phyloP scores from a whole-genome alignment of 768 basidiomycete genomes.

The Termitomyces bulborhizus region DNA sequence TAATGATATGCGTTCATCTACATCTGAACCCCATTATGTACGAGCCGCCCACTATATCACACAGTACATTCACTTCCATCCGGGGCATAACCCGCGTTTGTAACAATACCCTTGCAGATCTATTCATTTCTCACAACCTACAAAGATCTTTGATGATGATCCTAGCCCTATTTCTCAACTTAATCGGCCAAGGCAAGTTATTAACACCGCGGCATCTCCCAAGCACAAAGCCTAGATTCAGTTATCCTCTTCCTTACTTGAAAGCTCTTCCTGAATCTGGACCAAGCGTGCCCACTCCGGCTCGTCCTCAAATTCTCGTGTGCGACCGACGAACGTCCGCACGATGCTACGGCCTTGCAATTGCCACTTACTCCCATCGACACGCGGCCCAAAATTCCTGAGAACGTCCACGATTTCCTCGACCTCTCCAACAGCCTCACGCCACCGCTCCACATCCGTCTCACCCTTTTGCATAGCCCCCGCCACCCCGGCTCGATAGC shows the following conservation, averaged over 20 bases:
- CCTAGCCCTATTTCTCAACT: too few species aligned
- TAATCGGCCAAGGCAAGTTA: conserved; percentile 2
- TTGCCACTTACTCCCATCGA: conserved; percentile 63
- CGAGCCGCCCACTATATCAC: not conserved
- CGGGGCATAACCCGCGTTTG: conserved; percentile 15
- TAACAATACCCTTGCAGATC: conserved; percentile 15
- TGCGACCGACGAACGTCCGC: conserved; percentile 83
- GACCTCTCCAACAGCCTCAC: conserved; percentile 71
- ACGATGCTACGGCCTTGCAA: conserved; percentile 84
- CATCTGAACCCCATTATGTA: conserved; percentile 8
- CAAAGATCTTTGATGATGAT: too few species aligned
- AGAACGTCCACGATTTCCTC: conserved; percentile 81
- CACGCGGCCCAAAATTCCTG: conserved; percentile 74
- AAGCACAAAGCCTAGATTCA: not conserved
- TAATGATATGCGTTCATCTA: conserved; percentile 10
- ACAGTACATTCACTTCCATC: conserved; percentile 1
- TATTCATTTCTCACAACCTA: not conserved
- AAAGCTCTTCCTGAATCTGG: conserved; percentile 61
- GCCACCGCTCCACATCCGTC: conserved; percentile 62
- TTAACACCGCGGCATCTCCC: conserved; percentile 13
- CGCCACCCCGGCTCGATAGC: conserved; percentile 69
- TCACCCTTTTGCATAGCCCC: conserved; percentile 60
- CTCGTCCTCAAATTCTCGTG: conserved; percentile 85
- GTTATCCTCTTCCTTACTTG: conserved; percentile 24
- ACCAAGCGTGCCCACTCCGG: conserved; percentile 72